These are phyloP conservation scores for Cyberlindnera petersonii DNA, from an alignment of 805 yeast genomes.

Conservation along the genomic window DNA sequence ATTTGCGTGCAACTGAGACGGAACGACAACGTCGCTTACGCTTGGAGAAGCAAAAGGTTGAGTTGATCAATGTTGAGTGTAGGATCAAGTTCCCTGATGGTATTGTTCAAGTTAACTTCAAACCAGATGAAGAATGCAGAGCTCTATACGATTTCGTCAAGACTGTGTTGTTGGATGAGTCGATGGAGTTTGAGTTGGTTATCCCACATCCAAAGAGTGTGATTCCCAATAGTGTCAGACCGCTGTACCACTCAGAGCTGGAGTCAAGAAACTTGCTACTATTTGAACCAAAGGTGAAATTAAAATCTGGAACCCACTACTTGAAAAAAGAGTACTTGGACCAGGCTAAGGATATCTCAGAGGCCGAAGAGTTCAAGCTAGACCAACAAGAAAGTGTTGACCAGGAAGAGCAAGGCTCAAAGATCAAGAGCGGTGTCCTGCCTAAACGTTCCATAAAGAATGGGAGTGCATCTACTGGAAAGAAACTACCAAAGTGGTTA, in stretches of 20 bases:
- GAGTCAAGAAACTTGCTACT: constrained; percentile 44
- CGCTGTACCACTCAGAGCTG: constrained; percentile 37
- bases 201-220: constrained; percentile 43
- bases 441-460: constrained; percentile 12
- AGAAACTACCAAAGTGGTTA: constrained; percentile 38
- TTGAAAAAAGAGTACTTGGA: constrained; percentile 29
- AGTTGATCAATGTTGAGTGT: constrained; percentile 32
- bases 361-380: constrained; percentile 28
- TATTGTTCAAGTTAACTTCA: constrained; percentile 47
- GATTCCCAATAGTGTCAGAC: constrained; percentile 30
- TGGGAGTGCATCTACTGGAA: constrained; percentile 6
- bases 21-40: constrained; percentile 37
- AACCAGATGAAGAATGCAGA: constrained; percentile 37
- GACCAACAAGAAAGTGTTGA: constrained; percentile 13
- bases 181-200: constrained; percentile 36
- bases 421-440: constrained; percentile 20
- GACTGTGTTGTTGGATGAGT: constrained; percentile 27
- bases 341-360: constrained; percentile 31
- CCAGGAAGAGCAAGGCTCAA: constrained; percentile 7
- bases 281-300: constrained; percentile 25
- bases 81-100: constrained; percentile 59
- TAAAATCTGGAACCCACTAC: constrained; percentile 25
- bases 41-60: constrained; percentile 26
- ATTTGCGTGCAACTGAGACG: constrained; percentile 38
- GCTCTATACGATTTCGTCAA: constrained; percentile 30